phyloP scores from a whole-genome alignment of 495 filamentous ascomycete genomes.

The Podospora australis region DNA sequence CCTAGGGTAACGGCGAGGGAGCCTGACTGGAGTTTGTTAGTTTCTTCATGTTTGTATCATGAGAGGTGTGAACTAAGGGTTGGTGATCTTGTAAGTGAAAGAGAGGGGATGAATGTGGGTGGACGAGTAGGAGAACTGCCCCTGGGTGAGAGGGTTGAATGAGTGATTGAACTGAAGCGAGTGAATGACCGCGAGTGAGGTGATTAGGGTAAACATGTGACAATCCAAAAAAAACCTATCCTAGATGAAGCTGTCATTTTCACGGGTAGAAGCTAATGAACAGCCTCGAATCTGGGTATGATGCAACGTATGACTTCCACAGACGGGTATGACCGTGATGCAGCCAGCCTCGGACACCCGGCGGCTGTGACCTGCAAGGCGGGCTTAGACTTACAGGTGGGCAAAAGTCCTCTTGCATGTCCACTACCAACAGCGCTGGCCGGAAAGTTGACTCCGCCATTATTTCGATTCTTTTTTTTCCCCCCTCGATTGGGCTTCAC shows the following conservation, averaged over 20 bases:
- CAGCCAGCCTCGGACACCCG: no score
- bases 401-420: conserved; percentile 96
- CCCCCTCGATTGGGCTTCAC: no score
- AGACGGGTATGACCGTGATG: neutral
- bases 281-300: no score
- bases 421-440: conserved; percentile 60
- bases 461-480: neutral
- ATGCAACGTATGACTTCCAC: neutral
- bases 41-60: conserved; percentile 3
- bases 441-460: conserved; percentile 21
- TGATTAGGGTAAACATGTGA: no score
- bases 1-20: conserved; percentile 71
- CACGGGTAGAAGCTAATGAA: no score
- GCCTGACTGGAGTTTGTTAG: conserved; percentile 54
- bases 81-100: neutral
- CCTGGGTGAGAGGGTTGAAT: no score
- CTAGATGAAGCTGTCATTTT: no score
- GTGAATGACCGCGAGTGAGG: neutral
- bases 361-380: no score
- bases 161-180: no score
- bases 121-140: no score
- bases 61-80: neutral
- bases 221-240: no score
- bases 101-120: neutral
- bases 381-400: conserved; percentile 59